Conservation (phyloP, 139 green algal genomes). For the Diplosphaera chodatii region DNA sequence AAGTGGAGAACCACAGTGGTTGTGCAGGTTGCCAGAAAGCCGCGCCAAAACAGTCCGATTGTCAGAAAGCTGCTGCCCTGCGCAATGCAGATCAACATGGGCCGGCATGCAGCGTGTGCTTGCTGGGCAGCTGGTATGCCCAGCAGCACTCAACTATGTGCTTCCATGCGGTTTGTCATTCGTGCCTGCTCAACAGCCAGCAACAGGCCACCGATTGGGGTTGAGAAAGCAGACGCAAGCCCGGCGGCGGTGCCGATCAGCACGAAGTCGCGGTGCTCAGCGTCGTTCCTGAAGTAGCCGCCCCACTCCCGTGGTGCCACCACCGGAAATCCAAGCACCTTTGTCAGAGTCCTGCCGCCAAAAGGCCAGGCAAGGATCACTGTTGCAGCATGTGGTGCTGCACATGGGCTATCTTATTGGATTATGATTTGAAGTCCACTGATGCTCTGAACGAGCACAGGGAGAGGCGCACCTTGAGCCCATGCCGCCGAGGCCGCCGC, state of each 20-base stretch:
- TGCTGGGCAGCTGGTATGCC: background rate
- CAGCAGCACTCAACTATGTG: too few species aligned
- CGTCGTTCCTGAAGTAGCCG: constrained; percentile 51
- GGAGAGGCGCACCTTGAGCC: constrained; percentile 24
- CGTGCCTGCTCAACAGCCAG: constrained; percentile 36
- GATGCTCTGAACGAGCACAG: background rate
- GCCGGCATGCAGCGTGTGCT: background rate
- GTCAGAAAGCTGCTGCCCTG: constrained; percentile 56
- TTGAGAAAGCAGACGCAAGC: constrained; percentile 55
- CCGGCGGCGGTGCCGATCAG: constrained; percentile 55
- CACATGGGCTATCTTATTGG: too few species aligned
- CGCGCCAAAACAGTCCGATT: constrained; percentile 55
- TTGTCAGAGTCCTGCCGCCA: background rate
- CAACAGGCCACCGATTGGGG: constrained; percentile 64
- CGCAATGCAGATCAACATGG: constrained; percentile 16
- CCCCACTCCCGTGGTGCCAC: constrained; percentile 22
- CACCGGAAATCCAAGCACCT: background rate
- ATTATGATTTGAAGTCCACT: background rate
- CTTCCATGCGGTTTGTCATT: too few species aligned
- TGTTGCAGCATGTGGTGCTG: too few species aligned
- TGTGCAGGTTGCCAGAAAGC: constrained; percentile 59
- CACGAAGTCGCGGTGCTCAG: constrained; percentile 57
- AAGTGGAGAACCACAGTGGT: constrained; percentile 51
- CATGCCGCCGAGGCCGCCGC: constrained; percentile 43
- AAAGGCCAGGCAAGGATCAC: too few species aligned